Conservation (phyloP, 2,329 filamentous ascomycete species). For the Zelopaecilomyces penicillatus region DNA sequence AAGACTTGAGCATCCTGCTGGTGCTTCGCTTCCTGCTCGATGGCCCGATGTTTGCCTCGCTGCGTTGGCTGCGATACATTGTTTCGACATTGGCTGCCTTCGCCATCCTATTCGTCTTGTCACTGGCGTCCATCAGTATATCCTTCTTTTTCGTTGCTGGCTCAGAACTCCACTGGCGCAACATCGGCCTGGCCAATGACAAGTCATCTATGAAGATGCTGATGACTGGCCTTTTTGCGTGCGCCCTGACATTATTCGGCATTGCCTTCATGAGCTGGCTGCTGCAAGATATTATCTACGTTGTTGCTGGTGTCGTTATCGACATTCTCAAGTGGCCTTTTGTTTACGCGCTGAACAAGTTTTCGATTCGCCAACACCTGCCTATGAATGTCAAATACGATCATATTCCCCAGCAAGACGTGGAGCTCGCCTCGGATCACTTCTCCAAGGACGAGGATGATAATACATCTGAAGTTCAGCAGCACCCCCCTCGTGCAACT, state of each 20-base stretch:
- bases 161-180: slow-evolving; percentile 26
- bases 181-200: slow-evolving; percentile 23
- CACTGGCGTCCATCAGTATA: slow-evolving; percentile 14
- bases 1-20: slow-evolving; percentile 24
- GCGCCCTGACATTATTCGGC: slow-evolving; percentile 11
- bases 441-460: slow-evolving; percentile 10
- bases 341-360: slow-evolving; percentile 6
- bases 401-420: slow-evolving; percentile 19
- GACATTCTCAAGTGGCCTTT: slow-evolving; percentile 19
- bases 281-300: slow-evolving; percentile 16
- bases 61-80: slow-evolving; percentile 13
- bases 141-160: slow-evolving; percentile 19
- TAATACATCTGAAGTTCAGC: slow-evolving; percentile 1
- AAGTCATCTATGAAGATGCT: slow-evolving; percentile 20
- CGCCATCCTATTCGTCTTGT: slow-evolving; percentile 14
- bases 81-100: slow-evolving; percentile 12
- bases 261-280: slow-evolving; percentile 17
- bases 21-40: slow-evolving; percentile 24
- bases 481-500: slow-evolving; percentile 1
- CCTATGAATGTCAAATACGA: slow-evolving; percentile 9
- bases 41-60: slow-evolving; percentile 11
- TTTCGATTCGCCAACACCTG: slow-evolving; percentile 1
- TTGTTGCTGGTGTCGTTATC: slow-evolving; percentile 10
- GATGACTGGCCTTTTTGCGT: slow-evolving; percentile 20
- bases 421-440: slow-evolving; percentile 10